Base-by-base conservation (phyloP, 202 grass and related monocot genomes). In the Panicum virgatum region DNA sequence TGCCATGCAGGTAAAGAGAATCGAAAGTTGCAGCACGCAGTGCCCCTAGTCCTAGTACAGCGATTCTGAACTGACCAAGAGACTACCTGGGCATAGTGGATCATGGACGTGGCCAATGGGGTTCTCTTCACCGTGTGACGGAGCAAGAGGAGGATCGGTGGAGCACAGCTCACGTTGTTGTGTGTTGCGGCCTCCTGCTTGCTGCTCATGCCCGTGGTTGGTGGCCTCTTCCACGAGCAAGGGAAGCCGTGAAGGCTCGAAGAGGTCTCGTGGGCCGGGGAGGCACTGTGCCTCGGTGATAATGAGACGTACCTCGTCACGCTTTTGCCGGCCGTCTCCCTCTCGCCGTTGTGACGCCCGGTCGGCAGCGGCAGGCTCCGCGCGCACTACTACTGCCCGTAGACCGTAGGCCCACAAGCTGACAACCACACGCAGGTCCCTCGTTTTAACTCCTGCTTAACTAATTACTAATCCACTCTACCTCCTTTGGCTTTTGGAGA, bases 191-290 rank as follows among this genome's bases (percentile, higher is more conserved):
- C n/a, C n/a, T n/a, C n/a, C 5, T 5, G 4, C 8, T 26, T 27
- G 53, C 30, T 23, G 61, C 20, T 72, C 87, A 73, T n/a, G n/a
- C n/a, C n/a, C 72, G 72, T 78, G 87, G 87, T 59, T 77, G 72
- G 65, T 81, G 71, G 76, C 68, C 69, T 67, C 25, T 52, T 16
- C 20, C 10, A 19, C 62, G 30, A 45, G 13, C 43, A 80, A 70
- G 68, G 82, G 62, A 38, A 85, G 71, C 87, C 77, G 70, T 70
- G 69, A 60, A 45, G 13, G 53, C 26, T 69, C 56, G 69, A 78
- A n/a, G n/a, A n/a, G n/a, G n/a, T n/a, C n/a, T n/a, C n/a, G n/a
- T n/a, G n/a, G n/a, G n/a, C n/a, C n/a, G n/a, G n/a, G n/a, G n/a
- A n/a, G n/a, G n/a, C n/a, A n/a, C n/a, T n/a, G n/a, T n/a, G n/a